Evolutionary conservation across 2,329 filamentous ascomycete species (phyloP), one percentile per base, ranked within the genome.

Genomic region (Phyllosticta citrichinensis): DNA sequence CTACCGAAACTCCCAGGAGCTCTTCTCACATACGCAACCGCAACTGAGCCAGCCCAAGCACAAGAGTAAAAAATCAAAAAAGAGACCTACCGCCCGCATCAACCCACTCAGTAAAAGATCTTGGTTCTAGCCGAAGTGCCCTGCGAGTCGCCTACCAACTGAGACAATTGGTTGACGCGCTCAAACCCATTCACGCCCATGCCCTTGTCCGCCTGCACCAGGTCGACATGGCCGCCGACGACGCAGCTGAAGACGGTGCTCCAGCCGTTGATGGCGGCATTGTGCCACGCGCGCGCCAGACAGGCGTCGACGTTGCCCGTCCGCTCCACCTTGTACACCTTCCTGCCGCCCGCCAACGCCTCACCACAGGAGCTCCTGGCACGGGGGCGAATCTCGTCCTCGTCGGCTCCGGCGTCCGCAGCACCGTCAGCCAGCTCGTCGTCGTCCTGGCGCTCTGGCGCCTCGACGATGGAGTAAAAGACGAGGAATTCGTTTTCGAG

Each of bases 181-280:
- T 57, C 33, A 8, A 61, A 57, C 9, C 47, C 55, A 20, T 55
- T 30, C 17, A 55, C 33, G 1, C 35, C 30, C 20, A 61, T 2
- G 9, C 60, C 60, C 27, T 24, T 3, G 35, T 24, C 24, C 30
- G 40, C 60, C 19, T n/a, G 19, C 17, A 10, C 8, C 6, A 53
- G 8, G 10, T 51, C 60, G 4, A 47, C 55, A 2, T 54, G 54
- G 4, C 55, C 60, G 6, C 1, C 2, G 5, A 61, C 33, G 0
- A 33, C 60, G 19, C 60, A 61, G 11, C 22, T 19, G 6, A 61
- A 61, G 10, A 57, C 55, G 2, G 60, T 61, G 6, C 55, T 53
- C 60, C 60, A 61, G 10, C 60, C 55, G 2, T 27, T 20, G 27
- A 61, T 6, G 17, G 33, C 50, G 0, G 60, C 60, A 12, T 61